Conservation (phyloP, 78 protist genomes). For the Dictyostelium discoideum region DNA sequence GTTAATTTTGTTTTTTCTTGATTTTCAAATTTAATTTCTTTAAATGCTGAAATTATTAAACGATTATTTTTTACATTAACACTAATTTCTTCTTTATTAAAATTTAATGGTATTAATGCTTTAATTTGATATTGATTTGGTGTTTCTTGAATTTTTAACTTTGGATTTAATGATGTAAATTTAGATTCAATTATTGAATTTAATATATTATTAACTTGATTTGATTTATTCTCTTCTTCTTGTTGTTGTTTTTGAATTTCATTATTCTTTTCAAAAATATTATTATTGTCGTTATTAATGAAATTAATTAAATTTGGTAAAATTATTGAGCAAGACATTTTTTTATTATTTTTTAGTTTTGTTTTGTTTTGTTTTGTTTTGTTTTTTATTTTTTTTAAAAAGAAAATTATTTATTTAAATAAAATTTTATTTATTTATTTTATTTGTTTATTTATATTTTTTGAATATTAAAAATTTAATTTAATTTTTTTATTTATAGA, state of each 20-base stretch:
- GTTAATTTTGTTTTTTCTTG: neutral
- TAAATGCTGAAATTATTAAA: neutral
- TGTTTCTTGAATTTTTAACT: neutral
- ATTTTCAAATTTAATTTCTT: neutral
- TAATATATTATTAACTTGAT: neutral
- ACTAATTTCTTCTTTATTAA: neutral
- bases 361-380: neutral
- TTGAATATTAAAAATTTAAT: neutral
- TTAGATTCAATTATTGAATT: neutral
- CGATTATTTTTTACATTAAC: neutral
- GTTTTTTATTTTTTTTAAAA: neutral
- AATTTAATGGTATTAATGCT: neutral
- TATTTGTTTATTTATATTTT: neutral
- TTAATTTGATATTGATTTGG: neutral
- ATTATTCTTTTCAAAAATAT: neutral
- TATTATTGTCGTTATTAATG: neutral
- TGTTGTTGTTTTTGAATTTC: neutral
- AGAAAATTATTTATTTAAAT: neutral
- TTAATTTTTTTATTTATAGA: no score
- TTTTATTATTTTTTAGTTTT: neutral
- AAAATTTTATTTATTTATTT: neutral
- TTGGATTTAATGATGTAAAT: neutral
- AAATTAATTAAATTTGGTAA: constrained; percentile 14
- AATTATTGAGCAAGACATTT: neutral
- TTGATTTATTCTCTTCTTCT: neutral